Conservation (phyloP, 225 moss, liverwort and hornwort genomes). For the Physcomitrium patens region DNA sequence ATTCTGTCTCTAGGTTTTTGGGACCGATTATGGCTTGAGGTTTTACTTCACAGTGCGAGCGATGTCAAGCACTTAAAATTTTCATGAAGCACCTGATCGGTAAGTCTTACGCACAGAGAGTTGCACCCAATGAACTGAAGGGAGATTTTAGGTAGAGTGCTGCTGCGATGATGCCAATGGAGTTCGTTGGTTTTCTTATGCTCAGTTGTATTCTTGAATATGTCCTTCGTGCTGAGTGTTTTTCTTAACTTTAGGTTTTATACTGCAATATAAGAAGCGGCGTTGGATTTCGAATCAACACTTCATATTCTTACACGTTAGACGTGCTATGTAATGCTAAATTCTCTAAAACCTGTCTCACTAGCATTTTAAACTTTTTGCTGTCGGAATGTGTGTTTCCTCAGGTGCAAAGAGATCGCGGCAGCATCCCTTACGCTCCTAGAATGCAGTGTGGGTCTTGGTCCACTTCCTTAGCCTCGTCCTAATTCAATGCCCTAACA, state of each 20-base stretch:
- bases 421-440: not conserved
- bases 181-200: not conserved
- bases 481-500: not conserved
- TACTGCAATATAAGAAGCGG: not conserved
- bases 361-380: not conserved
- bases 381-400: not conserved
- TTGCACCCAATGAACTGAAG: slow-evolving; percentile 10
- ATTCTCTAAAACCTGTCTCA: not conserved
- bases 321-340: slow-evolving; percentile 5
- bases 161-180: not conserved
- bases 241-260: not conserved
- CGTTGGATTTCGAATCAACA: not conserved
- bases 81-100: not conserved
- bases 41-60: not conserved
- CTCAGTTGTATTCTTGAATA: not conserved
- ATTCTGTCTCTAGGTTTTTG: not conserved
- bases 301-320: not conserved
- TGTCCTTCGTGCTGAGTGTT: not conserved
- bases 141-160: not conserved
- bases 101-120: not conserved
- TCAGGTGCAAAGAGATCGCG: slow-evolving; percentile 28
- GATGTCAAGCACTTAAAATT: not conserved
- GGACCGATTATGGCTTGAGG: not conserved
- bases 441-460: slow-evolving; percentile 16
- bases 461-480: slow-evolving; percentile 13